Evolutionary conservation across 345 rosid genomes (phyloP).

Genomic region (Eucalyptus paniculata): DNA sequence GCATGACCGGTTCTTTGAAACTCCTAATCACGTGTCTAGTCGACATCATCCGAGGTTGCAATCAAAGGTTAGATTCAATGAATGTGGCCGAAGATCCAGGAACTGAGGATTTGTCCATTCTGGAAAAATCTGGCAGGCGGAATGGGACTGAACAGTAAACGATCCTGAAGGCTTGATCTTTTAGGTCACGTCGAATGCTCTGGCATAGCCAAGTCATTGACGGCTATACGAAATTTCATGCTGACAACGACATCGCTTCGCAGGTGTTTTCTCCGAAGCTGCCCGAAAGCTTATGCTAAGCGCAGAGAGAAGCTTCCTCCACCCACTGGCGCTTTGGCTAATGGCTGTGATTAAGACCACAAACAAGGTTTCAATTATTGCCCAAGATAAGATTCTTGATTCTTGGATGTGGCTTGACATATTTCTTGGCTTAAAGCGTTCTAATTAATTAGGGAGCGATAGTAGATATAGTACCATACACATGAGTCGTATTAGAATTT

Average conservation of each 20-base stretch:
- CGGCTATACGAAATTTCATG: background rate
- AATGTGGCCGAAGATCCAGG: background rate
- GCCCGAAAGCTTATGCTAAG: background rate
- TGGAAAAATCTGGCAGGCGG: background rate
- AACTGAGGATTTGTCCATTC: background rate
- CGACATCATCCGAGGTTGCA: background rate
- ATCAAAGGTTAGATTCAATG: background rate
- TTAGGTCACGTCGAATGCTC: background rate
- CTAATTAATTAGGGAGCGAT: background rate
- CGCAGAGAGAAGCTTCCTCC: background rate
- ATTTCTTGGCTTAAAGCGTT: background rate
- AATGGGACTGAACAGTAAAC: background rate
- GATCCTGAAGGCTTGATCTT: background rate
- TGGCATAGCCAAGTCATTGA: no score
- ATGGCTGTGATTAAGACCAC: background rate
- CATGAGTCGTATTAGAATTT: background rate
- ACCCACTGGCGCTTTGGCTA: background rate
- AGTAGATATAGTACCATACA: background rate
- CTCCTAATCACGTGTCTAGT: background rate
- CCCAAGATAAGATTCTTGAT: background rate
- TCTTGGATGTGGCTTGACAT: background rate
- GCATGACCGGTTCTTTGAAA: background rate
- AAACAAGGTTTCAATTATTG: background rate
- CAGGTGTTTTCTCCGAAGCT: background rate
- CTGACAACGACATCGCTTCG: background rate